Base-by-base conservation (phyloP, 441 rosid genomes). In the Viola pubescens region DNA sequence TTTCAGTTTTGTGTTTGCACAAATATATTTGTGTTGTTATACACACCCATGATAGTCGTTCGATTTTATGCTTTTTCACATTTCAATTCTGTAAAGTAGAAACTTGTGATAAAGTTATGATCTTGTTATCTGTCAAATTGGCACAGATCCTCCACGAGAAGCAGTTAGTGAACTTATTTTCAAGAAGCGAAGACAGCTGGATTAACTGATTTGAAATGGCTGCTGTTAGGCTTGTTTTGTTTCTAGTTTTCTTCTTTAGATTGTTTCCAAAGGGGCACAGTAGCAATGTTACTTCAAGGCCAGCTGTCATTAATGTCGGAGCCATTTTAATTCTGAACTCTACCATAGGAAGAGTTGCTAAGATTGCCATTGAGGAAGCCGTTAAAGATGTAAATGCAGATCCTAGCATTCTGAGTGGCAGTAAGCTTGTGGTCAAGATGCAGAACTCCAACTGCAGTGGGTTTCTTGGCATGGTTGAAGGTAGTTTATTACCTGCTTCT, bases 331-430 rank as follows among this genome's bases (percentile, higher is more conserved):
- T 76, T n/a, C 67, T 78, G 40, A 63, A 83, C 56, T 82, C 97
- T 48, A 71, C 81, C 47, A 81, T 86, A 37, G 98, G 97, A 54
- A 82, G 69, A 77, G 95, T 80, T 62, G 95, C 98, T 55, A 81
- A 86, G 80, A 72, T 88, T 75, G 96, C 96, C 44, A 88, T 94
- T n/a, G 72, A 81, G 6, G 87, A 84, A 75, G 98, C 98, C 69
- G 80, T 86, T 56, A 86, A 86, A 64, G 95, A 91, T 75, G 88
- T 91, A 37, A 91, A 91, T 57, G 72, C 85, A 52, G 76, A 81
- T 64, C 80, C 82, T 0, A 68, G 76, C 77, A 70, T 91, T 71
- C 91, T 89, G 14, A 68, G 9, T 7, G 88, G 87, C 59, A 78
- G 85, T 12, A 67, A 74, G 56, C 80, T 91, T 61, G 60, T 43